These are phyloP conservation scores for Globisporangium mamillatum DNA, from an alignment of 352 stramenopile genomes.

Conservation along the genomic window DNA sequence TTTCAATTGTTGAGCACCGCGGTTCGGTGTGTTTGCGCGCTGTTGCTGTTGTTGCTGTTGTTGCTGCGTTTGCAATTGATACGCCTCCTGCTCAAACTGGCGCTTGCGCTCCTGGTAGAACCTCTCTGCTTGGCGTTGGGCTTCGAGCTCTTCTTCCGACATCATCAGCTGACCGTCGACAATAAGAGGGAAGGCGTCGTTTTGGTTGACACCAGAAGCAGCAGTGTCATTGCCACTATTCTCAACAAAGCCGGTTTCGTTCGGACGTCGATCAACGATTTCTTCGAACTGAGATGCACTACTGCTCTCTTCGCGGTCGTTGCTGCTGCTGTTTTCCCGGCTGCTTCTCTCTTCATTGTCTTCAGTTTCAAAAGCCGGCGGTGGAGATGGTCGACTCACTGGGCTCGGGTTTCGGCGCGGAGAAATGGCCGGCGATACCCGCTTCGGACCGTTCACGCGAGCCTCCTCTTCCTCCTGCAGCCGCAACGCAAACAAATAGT, in stretches of 20 bases:
- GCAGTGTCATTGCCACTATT: background rate
- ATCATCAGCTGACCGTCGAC: slow-evolving; percentile 58
- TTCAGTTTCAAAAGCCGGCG: slow-evolving; percentile 9
- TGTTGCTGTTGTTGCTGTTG: slow-evolving; percentile 30
- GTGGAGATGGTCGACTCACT: background rate
- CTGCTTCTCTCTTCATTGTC: background rate
- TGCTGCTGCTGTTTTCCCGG: background rate
- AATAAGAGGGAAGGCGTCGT: slow-evolving; percentile 40
- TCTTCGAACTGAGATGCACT: slow-evolving; percentile 5
- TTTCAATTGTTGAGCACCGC: slow-evolving; percentile 5
- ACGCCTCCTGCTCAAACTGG: slow-evolving; percentile 40
- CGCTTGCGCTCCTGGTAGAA: slow-evolving; percentile 78
- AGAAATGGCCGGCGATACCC: slow-evolving; percentile 10
- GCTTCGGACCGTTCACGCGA: slow-evolving; percentile 14
- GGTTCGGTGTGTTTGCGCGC: slow-evolving; percentile 14
- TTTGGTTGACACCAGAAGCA: slow-evolving; percentile 19
- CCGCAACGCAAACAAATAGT: slow-evolving; percentile 70
- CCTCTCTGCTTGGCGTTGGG: slow-evolving; percentile 58
- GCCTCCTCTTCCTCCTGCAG: slow-evolving; percentile 81
- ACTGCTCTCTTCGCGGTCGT: slow-evolving; percentile 3
- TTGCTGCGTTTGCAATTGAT: slow-evolving; percentile 35
- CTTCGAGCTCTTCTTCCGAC: slow-evolving; percentile 61
- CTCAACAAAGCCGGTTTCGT: background rate
- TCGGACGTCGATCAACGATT: background rate
- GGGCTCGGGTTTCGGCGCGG: slow-evolving; percentile 24